Evolutionary conservation across 768 basidiomycete species (phyloP), one percentile per base, ranked within the genome.

Genomic region (Boletus insuetus): DNA sequence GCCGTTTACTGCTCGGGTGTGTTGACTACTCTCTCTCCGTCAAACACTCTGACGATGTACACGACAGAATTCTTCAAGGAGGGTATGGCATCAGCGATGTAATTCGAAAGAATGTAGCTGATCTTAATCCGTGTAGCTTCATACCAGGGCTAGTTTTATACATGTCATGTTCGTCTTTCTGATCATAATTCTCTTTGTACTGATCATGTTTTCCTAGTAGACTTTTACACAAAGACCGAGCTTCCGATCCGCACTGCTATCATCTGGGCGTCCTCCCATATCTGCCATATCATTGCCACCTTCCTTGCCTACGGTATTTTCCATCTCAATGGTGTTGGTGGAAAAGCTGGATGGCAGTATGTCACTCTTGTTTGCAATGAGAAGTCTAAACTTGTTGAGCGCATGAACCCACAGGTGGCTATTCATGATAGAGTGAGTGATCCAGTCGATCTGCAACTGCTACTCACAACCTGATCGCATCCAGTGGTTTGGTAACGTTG

Each of bases 221-320:
- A 61, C 37, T 87, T 80, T 50, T 86, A 85, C 63, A 84, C 80
- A 12, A 83, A 83, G 64, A 74, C 69, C 22, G 82, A 83, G 62
- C 73, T 86, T 19, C 62, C 63, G 10, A 48, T 65, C 4, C 79
- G 87, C n/a, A 74, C 89, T 11, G 85, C 84, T 1, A 82, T 77
- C 61, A 87, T 88, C 75, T 89, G 85, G 85, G 74, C 81, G 29
- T 82, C 82, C 5, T 80, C 80, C 65, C 82, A 86, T 50, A 51
- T 78, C 2, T 74, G 80, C 4, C 68, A 78, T 43, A 82, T 89
- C 47, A 58, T 83, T 19, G 76, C 80, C 47, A 81, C 82, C 3
- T 88, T 91, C 67, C 63, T 88, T 10, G 87, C 84, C 0, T 82
- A 82, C 0, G 86, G 85, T 6, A 81, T 87, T 17, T 70, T 87